Percentiles rank a stretch among this genome's conserved stretches.
phyloP scores from a whole-genome alignment of 2,329 filamentous ascomycete species.

The Cladophialophora carrionii region DNA sequence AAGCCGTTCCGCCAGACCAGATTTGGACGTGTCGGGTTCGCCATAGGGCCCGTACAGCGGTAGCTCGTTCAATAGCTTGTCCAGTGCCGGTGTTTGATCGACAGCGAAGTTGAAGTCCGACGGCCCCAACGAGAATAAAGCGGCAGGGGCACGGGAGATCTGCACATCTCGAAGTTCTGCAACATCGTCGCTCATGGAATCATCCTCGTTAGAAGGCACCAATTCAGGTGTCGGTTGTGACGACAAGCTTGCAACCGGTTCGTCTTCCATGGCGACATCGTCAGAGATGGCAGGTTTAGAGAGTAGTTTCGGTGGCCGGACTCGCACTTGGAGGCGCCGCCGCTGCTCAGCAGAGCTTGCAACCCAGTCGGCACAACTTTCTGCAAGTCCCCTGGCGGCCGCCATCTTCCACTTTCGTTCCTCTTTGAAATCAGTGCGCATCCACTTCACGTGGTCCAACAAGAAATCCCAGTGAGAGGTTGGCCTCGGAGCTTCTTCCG shows the following conservation, averaged over 20 bases:
- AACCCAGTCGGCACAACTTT: conserved; percentile 83
- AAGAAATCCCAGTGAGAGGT: conserved; percentile 83
- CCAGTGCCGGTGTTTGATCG: conserved; percentile 71
- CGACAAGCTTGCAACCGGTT: conserved; percentile 33
- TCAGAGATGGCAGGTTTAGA: conserved; percentile 39
- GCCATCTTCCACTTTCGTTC: conserved; percentile 92
- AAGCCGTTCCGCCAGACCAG: conserved; percentile 52
- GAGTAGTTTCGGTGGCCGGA: conserved; percentile 53
- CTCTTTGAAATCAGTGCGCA: conserved; percentile 93
- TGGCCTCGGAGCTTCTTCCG: conserved; percentile 75
- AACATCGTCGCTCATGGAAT: conserved; percentile 55
- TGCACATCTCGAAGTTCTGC: conserved; percentile 46
- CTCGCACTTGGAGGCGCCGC: conserved; percentile 68
- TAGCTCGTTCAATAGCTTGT: conserved; percentile 77
- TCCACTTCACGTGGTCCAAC: conserved; percentile 93
- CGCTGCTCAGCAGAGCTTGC: conserved; percentile 66
- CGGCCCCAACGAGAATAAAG: conserved; percentile 79
- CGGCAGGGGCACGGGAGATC: conserved; percentile 64
- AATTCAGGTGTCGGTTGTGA: conserved; percentile 68
- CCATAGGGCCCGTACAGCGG: conserved; percentile 74
- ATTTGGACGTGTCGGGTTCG: conserved; percentile 51
- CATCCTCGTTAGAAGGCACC: conserved; percentile 65
- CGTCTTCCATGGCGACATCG: conserved; percentile 40
- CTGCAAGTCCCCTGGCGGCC: conserved; percentile 76
- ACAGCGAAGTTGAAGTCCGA: conserved; percentile 81